Base-by-base conservation (phyloP, 805 yeast genomes). In the Jamesozyma piceae region DNA sequence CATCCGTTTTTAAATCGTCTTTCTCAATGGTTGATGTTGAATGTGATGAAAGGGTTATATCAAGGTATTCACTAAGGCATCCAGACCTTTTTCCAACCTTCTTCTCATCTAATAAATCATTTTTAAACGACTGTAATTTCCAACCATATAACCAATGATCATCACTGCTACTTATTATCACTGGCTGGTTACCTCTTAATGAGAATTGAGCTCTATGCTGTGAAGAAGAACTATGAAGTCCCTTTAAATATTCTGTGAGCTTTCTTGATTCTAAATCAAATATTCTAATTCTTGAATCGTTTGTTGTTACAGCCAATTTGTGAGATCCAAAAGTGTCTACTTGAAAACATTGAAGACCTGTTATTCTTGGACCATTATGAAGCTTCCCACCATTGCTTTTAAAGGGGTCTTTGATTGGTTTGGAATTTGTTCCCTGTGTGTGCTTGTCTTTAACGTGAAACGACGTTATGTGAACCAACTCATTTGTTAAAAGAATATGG, bases 111-210 rank as follows among this genome's bases (percentile, higher is more conserved):
- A 24, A 24, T 8, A 6, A 11, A 6, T 24, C 28, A 6, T 24
- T 24, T 6, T 24, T 11, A 24, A 8, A 57, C 4, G 56, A 56
- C 35, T 60, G 64, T 19, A 72, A 60, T 43, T 73, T 72, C 97
- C 97, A 90, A 11, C 85, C 65, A 55, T 88, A 89, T 13, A 84
- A 75, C 78, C 88, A 78, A 51, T 84, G 86, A 63, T 89, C 92
- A 57, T 89, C 96, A 11, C 94, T 82, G 0, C 95, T 95, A 6
- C 83, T 71, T 8, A 88, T 71, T 5, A 88, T 72, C 53, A 74
- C 75, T 2, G 53, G 49, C 19, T 49, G 45, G 17, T 49, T 43
- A 11, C 42, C 36, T 30, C 42, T 17, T 9, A 38, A 35, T 1
- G 46, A 33, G 21, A 52, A 36, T 24, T 53, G 60, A 0, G 95